Evolutionary conservation across 257 asterid genomes (phyloP), one percentile per base, ranked within the genome.

Genomic region (Jasminum sambac): DNA sequence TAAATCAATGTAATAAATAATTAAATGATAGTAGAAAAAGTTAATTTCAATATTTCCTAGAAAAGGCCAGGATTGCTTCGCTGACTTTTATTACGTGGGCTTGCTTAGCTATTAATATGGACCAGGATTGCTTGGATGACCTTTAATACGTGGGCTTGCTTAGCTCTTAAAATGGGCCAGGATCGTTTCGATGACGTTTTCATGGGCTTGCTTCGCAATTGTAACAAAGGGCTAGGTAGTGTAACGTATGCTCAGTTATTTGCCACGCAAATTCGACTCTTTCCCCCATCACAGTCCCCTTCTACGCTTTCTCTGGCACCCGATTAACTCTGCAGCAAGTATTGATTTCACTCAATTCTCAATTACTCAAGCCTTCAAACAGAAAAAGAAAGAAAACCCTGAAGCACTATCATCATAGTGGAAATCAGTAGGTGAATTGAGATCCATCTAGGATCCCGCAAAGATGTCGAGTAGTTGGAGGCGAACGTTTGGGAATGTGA

Each of bases 391-490:
- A 16, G 10, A 52, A 71, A 5, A 25, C 41, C 11, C 11, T 4
- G 36, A 1, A 26, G 46, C 8, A 52, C 38, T 13, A 26, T 2
- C 13, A 23, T 0, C 34, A 42, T 13, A 36, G 40, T 23, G 50
- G 37, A 11, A 24, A 26, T 66, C 71, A 11, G 75, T 24, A 34
- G 64, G n/a, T 25, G 9, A 21, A 69, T 13, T 50, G 36, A 21
- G 62, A 55, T 55, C 8, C 34, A 55, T 9, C 8, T 21, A 11
- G 34, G 62, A 21, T 55, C 30, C 37, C 43, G 67, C 78, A 30
- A 21, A 9, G 21, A 87, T 81, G 95, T 76, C 80, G 76, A 83
- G 81, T 62, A 74, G 85, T 38, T 90, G 97, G 97, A 73, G 81
- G 69, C 83, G 88, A 79, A 55, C 84, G 16, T 38, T 82, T 26